A percentile compares a stretch with the other conserved stretches of the same genome.
These are phyloP conservation scores for Sanghuangporus weigelae DNA, from an alignment of 1,284 basidiomycete genomes.

Conservation along the genomic window DNA sequence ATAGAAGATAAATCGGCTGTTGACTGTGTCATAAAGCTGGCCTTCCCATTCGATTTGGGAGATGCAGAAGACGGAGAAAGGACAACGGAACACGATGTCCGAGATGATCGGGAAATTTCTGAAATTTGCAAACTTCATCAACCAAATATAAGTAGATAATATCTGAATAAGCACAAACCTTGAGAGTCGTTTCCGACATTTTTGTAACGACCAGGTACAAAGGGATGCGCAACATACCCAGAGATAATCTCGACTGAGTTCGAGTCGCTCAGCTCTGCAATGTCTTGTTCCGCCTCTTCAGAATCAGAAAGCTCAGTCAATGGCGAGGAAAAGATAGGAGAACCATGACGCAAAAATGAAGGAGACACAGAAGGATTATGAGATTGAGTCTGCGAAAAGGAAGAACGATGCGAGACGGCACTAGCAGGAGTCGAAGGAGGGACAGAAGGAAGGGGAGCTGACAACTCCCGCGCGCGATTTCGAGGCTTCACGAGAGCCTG, in stretches of 20 bases:
- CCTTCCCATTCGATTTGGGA: not conserved
- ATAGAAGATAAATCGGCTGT: not conserved
- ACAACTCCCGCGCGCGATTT: constrained; percentile 5
- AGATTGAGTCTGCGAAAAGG: constrained; percentile 4
- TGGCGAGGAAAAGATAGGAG: constrained; percentile 9
- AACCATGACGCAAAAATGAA: not conserved
- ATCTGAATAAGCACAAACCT: not conserved
- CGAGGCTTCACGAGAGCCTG: not conserved
- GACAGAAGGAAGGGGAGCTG: constrained; percentile 15
- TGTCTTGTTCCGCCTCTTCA: constrained; percentile 4
- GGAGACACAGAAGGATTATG: not conserved
- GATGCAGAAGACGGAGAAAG: not conserved
- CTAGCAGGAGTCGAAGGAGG: constrained; percentile 16
- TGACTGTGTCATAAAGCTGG: not conserved
- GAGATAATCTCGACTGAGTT: constrained; percentile 18
- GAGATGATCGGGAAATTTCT: not conserved
- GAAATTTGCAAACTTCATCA: not conserved
- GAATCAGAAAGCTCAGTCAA: constrained; percentile 11
- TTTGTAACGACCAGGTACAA: constrained; percentile 8
- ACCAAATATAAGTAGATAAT: not conserved
- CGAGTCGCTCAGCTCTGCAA: constrained; percentile 11
- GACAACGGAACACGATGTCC: not conserved
- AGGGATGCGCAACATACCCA: constrained; percentile 11
- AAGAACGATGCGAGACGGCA: not conserved
- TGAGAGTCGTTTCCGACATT: not conserved